Base-by-base conservation (phyloP, 805 yeast genomes). In the Jamesozyma spencerorum region DNA sequence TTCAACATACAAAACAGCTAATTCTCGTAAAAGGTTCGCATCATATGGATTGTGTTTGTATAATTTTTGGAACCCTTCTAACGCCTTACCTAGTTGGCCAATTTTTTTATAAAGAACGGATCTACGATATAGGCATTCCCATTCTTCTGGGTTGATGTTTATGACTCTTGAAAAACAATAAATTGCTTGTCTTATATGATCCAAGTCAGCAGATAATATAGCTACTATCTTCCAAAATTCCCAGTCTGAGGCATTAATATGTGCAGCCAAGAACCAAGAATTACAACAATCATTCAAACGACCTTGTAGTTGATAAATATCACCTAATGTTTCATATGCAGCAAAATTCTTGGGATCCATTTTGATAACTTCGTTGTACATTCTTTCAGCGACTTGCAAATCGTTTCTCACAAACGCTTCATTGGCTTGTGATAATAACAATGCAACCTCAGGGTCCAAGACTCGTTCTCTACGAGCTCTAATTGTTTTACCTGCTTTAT, bases 301-400 rank as follows among this genome's bases (percentile, higher is more conserved):
- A 1, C 86, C 88, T 45, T 77, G 80, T 39, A 73, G 65, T 41
- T 76, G 71, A 48, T 83, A 81, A 36, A 90, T 83, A 53, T 85
- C 95, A 36, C 96, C 97, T 34, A 87, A 63, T 0, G 94, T 83
- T 52, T 83, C 81, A 66, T 88, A 88, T 0, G 96, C 96, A 34
- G 83, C 77, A 58, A 76, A 81, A 56, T 84, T 82, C 48, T 75
- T 74, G 12, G 85, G 80, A 54, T 87, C 95, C 40, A 78, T 69
- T 50, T 79, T 77, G 44, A 90, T 79, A 11, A 86, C 94, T 45
- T 76, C 85, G 48, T 69, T 64, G 60, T 72, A 88, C 37, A 71
- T 55, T 38, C 72, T 63, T 48, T 75, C 71, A 0, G 94, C 90
- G 1, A 64, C 68, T 24, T 70, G 74, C 15, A 74, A 69, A 50